phyloP scores from a whole-genome alignment of 2,329 filamentous ascomycete genomes.

The Colletotrichum incanum region DNA sequence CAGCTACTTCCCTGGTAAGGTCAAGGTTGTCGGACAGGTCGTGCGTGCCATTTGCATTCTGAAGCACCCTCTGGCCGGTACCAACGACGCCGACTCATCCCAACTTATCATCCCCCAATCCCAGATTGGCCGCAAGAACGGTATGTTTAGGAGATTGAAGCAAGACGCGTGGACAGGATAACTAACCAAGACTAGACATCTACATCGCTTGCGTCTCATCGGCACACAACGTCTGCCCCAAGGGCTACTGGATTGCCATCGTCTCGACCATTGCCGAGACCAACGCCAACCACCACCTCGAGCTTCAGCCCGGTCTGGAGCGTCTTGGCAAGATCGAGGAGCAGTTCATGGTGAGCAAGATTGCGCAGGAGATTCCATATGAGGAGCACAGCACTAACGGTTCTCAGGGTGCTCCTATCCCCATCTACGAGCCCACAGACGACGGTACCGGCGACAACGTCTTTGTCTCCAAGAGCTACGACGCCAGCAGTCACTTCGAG shows the following conservation, averaged over 20 bases:
- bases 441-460: slow-evolving; percentile 89
- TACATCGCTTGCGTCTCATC: slow-evolving; percentile 97
- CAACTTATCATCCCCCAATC: slow-evolving; percentile 99
- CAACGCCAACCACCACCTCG: slow-evolving; percentile 92
- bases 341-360: slow-evolving; percentile 84
- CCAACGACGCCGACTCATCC: slow-evolving; percentile 88
- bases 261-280: slow-evolving; percentile 97
- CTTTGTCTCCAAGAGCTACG: slow-evolving; percentile 99
- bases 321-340: slow-evolving; percentile 95
- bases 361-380: not conserved
- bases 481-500: slow-evolving; percentile 98
- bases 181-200: slow-evolving; percentile 75
- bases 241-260: slow-evolving; percentile 99
- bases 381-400: slow-evolving; percentile 4
- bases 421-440: slow-evolving; percentile 91
- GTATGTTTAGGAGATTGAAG: slow-evolving; percentile 63
- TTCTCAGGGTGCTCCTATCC: slow-evolving; percentile 81
- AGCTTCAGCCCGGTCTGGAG: slow-evolving; percentile 93
- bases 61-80: slow-evolving; percentile 93
- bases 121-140: slow-evolving; percentile 96
- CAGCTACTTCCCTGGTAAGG: slow-evolving; percentile 95
- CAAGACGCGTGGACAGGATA: not conserved
- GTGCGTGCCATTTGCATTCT: slow-evolving; percentile 98
- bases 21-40: slow-evolving; percentile 88
- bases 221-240: slow-evolving; percentile 97